Evolutionary conservation across 805 yeast genomes (phyloP).

Genomic region (Ogataea nakhonphanomensis): DNA sequence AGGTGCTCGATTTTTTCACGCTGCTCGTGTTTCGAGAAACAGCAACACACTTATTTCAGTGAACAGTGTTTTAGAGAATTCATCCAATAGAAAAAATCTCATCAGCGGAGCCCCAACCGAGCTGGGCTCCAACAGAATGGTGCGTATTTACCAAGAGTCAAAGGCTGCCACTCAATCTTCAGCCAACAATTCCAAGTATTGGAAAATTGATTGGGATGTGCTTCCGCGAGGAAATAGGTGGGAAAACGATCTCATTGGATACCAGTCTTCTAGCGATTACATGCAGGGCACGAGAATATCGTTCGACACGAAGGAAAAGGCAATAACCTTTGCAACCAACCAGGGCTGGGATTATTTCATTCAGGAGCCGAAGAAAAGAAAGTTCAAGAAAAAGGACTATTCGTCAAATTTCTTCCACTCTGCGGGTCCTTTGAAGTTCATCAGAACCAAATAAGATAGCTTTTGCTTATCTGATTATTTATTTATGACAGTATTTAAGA

Average conservation of each 20-base stretch:
- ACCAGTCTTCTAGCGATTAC: conserved; percentile 74
- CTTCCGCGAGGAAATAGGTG: conserved; percentile 74
- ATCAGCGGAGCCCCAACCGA: conserved; percentile 78
- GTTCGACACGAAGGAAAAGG: conserved; percentile 73
- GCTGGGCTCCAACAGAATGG: conserved; percentile 54
- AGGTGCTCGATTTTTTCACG: conserved; percentile 10
- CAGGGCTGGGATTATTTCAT: conserved; percentile 85
- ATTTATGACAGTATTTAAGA: background rate
- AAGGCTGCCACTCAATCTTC: conserved; percentile 84
- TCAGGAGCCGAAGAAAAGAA: conserved; percentile 76
- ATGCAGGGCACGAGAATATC: conserved; percentile 77
- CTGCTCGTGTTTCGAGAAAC: conserved; percentile 6
- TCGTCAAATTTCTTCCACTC: conserved; percentile 68
- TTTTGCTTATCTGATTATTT: background rate
- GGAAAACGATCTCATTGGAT: conserved; percentile 89
- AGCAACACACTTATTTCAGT: conserved; percentile 4
- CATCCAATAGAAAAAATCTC: conserved; percentile 44
- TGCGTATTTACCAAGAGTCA: conserved; percentile 71
- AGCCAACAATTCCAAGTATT: conserved; percentile 44
- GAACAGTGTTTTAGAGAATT: conserved; percentile 10
- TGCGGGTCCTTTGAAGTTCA: conserved; percentile 69
- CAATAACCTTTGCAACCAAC: conserved; percentile 72
- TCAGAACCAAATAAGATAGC: conserved; percentile 62
- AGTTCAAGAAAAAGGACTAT: conserved; percentile 71
- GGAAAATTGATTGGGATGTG: conserved; percentile 87